phyloP scores from a whole-genome alignment of 2,329 filamentous ascomycete species.

The Neophaeococcomyces mojaviensis region DNA sequence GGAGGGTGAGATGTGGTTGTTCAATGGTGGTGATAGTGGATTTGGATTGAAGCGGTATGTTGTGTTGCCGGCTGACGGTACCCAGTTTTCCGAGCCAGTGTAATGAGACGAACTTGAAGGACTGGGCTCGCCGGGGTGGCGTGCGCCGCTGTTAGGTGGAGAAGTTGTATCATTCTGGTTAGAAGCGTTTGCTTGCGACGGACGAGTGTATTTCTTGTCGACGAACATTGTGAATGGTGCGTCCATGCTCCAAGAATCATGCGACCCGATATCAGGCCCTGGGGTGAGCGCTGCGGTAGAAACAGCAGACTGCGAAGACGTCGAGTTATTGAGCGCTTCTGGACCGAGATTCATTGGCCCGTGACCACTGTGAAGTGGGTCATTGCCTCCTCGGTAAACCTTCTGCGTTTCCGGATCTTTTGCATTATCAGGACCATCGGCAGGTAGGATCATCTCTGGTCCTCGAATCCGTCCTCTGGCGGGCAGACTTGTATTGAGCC shows the following conservation, averaged over 20 bases:
- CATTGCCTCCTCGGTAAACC: background rate
- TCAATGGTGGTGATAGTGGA: background rate
- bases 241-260: constrained; percentile 18
- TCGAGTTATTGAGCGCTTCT: background rate
- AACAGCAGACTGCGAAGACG: background rate
- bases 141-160: background rate
- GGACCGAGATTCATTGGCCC: background rate
- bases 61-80: background rate
- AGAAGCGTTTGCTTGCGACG: background rate
- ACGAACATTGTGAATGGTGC: constrained; percentile 9
- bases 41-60: background rate
- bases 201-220: background rate
- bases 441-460: constrained; percentile 3
- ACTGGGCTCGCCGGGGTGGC: background rate
- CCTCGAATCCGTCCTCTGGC: constrained; percentile 2
- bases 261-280: background rate
- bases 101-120: constrained; percentile 5
- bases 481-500: background rate
- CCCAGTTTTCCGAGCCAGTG: background rate
- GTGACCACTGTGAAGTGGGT: background rate
- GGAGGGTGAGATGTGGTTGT: constrained; percentile 11
- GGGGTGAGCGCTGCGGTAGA: background rate
- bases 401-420: background rate
- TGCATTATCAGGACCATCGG: background rate
- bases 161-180: background rate